Evolutionary conservation across 495 filamentous ascomycete genomes (phyloP), one percentile per base, ranked within the genome.

Genomic region (Aspergillus campestris): DNA sequence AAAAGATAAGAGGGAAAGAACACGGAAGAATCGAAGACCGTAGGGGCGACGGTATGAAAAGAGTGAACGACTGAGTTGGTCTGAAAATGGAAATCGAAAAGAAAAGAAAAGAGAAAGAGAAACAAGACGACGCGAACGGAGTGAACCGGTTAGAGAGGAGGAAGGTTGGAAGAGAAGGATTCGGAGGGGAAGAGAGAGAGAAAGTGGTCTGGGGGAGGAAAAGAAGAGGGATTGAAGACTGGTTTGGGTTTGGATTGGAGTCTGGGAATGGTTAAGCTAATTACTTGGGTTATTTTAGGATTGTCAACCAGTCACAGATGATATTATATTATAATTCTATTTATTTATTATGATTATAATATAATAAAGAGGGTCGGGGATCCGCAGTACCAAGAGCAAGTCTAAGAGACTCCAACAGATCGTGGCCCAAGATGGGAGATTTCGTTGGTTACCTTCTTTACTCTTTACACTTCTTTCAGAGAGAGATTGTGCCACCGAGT

Each of bases 11-110:
- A 14, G 31, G 14, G 9, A 31, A 45, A 40, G 13, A 30, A 36
- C 32, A 50, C 31, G 14, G 47, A 42, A 53, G 42, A 24, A 24
- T 24, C 18, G 18, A 34, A 45, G 15, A 39, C n/a, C 32, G 40
- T 45, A 31, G 50, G 48, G 53, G 45, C 54, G 42, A 36, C 39
- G 40, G 39, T 35, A 29, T 13, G 47, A 48, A 31, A 40, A 38
- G 38, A 48, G 31, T 34, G 53, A 64, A 64, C 49, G 62, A 67
- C 49, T 58, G 65, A 58, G 55, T 61, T 61, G 58, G 58, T 42
- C 49, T 29, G 42, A 43, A 44, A 36, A 57, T 45, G 56, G 62
- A 57, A 55, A 50, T 55, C 56, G 49, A 45, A 56, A 58, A 56
- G 11, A 38, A 18, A 42, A 50, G 31, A 38, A 32, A 44, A 31